Conservation (phyloP, 2,329 filamentous ascomycete genomes). For the Rutstroemia sp. region DNA sequence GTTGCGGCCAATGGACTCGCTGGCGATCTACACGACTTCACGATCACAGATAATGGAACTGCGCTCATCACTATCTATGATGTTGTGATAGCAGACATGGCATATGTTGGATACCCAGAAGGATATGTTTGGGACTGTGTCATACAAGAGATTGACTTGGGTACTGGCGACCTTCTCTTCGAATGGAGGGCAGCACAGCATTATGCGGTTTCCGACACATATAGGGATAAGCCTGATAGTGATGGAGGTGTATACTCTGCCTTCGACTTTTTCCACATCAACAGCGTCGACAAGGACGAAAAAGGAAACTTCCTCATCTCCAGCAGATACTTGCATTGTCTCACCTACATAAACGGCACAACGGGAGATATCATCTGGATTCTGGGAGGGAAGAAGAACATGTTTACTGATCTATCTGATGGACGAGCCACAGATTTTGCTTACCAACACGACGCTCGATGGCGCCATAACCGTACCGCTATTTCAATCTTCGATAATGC, state of each 20-base stretch:
- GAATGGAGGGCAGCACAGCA: slow-evolving; percentile 48
- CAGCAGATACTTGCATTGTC: slow-evolving; percentile 36
- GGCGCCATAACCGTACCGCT: slow-evolving; percentile 19
- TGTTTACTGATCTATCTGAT: slow-evolving; percentile 31
- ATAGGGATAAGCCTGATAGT: slow-evolving; percentile 26
- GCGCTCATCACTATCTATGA: slow-evolving; percentile 47
- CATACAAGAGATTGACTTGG: slow-evolving; percentile 35
- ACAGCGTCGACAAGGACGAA: slow-evolving; percentile 34
- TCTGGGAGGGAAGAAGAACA: slow-evolving; percentile 37
- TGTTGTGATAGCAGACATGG: slow-evolving; percentile 39
- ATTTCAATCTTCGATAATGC: slow-evolving; percentile 24
- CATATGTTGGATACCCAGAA: slow-evolving; percentile 36
- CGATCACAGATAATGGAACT: slow-evolving; percentile 44
- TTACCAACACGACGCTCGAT: slow-evolving; percentile 44
- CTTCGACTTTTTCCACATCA: slow-evolving; percentile 33
- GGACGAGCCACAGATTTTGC: slow-evolving; percentile 38
- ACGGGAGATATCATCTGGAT: slow-evolving; percentile 41
- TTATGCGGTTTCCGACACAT: slow-evolving; percentile 36
- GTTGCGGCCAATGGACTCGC: slow-evolving; percentile 25
- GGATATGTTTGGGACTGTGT: slow-evolving; percentile 50
- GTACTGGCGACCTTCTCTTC: slow-evolving; percentile 47
- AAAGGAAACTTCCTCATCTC: slow-evolving; percentile 41
- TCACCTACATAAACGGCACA: slow-evolving; percentile 40
- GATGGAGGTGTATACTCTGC: slow-evolving; percentile 33
- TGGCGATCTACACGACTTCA: slow-evolving; percentile 41